Evolutionary conservation across 169 alveolate species (phyloP).

Genomic region (Eimeria acervulina): DNA sequence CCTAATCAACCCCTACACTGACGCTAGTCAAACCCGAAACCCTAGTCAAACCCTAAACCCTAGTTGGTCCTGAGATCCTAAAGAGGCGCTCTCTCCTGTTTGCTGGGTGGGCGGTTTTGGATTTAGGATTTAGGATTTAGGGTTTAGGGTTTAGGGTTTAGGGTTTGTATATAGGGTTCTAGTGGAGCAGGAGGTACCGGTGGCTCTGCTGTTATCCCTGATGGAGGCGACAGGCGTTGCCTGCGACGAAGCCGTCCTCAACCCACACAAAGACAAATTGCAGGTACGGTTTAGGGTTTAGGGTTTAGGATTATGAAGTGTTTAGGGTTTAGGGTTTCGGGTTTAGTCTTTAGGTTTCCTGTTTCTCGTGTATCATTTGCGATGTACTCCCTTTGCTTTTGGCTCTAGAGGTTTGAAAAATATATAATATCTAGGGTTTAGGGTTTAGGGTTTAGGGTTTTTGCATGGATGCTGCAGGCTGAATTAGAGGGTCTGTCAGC

Average conservation of each 20-base stretch:
- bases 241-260: slow-evolving; percentile 23
- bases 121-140: not conserved
- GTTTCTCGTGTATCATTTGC: no score
- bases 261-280: not conserved
- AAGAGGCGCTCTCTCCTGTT: not conserved
- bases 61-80: no score
- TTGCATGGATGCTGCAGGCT: not conserved
- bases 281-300: slow-evolving; percentile 53
- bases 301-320: not conserved
- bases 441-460: slow-evolving; percentile 19
- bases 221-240: slow-evolving; percentile 79
- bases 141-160: slow-evolving; percentile 8
- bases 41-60: not conserved
- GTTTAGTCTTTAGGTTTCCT: not conserved
- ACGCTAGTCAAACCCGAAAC: not conserved
- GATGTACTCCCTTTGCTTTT: no score
- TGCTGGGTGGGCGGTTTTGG: not conserved
- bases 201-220: slow-evolving; percentile 77
- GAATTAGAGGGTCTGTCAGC: slow-evolving; percentile 10
- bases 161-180: slow-evolving; percentile 38
- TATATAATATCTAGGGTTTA: no score
- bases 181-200: slow-evolving; percentile 76
- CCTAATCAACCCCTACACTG: not conserved
- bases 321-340: slow-evolving; percentile 6
- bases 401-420: no score